Base-by-base conservation (phyloP, 495 filamentous ascomycete species). In the Eremomyces bilateralis region DNA sequence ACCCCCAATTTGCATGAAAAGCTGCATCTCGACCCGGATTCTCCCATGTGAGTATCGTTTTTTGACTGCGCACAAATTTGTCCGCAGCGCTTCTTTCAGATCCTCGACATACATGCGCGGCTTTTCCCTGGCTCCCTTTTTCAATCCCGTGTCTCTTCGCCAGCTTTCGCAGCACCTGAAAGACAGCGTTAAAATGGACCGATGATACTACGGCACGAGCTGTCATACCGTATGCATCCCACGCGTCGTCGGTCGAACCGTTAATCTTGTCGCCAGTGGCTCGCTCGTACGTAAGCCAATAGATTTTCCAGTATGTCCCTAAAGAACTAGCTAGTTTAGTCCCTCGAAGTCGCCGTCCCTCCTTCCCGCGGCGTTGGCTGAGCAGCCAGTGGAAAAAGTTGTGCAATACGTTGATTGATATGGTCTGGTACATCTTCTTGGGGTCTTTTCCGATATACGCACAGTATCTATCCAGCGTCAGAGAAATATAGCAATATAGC, bases 1-100 rank as follows among this genome's bases (percentile, higher is more conserved):
- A 25, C 47, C 45, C 4, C 44, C 52, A 10, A 61, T 49, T 39
- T 61, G 39, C 35, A 30, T 48, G 42, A 52, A 59, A 37, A 61
- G 39, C 28, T 45, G 46, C 4, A 55, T 36, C 30, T 61, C 34
- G 29, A 58, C 53, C 10, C 47, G 44, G 5, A 40, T 40, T 49
- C 39, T 51, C 18, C 53, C 45, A 45, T 31, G 47, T 20, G 28
- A 11, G 46, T 53, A 61, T 3, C 35, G 54, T 33, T 45, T 53
- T 40, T 60, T 43, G 4, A 35, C 57, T 19, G 45, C 60, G 4
- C 39, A 40, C 24, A 61, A 34, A 12, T 28, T 28, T 28, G 24
- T 28, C 13, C 24, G 24, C 8, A 28, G 24, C 24, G n/a, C n/a
- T n/a, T n/a, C n/a, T n/a, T n/a, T n/a, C n/a, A n/a, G n/a, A n/a